Percentiles rank a stretch among this genome's conserved stretches.
Evolutionary conservation across 73 alveolate species (phyloP).

Genomic region (Uronychia binucleata): DNA sequence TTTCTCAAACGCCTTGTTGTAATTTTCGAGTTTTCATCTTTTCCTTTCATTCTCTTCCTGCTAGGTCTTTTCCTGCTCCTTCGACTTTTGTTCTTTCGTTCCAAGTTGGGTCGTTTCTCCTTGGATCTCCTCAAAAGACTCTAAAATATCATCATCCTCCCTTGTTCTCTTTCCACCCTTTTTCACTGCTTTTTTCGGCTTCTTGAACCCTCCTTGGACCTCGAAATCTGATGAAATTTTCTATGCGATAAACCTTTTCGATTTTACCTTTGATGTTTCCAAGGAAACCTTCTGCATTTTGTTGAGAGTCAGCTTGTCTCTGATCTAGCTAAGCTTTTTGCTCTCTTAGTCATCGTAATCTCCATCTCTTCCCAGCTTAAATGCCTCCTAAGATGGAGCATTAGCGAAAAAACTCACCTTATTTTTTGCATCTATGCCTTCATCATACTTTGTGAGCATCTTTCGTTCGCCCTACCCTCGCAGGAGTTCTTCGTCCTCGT

Average conservation of each 20-base stretch:
- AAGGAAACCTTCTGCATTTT: slow-evolving; percentile 30
- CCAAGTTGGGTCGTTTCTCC: slow-evolving; percentile 10
- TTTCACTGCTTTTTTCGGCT: background rate
- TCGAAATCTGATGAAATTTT: slow-evolving; percentile 36
- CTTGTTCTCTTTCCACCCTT: background rate
- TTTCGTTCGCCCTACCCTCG: background rate
- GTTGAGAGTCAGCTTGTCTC: slow-evolving; percentile 31
- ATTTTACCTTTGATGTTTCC: slow-evolving; percentile 31
- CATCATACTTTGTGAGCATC: slow-evolving; percentile 50
- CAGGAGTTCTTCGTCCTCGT: slow-evolving; percentile 10
- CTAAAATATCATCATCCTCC: slow-evolving; percentile 27
- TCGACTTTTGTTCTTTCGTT: slow-evolving; percentile 46
- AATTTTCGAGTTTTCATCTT: slow-evolving; percentile 15
- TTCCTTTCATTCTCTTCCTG: background rate
- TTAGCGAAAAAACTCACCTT: background rate
- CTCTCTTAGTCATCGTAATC: slow-evolving; percentile 4
- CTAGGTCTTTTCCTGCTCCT: slow-evolving; percentile 2
- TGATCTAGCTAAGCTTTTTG: slow-evolving; percentile 13
- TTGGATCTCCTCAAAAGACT: background rate
- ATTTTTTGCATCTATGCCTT: slow-evolving; percentile 19
- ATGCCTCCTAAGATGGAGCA: background rate
- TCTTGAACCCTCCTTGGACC: background rate
- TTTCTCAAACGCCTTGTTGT: slow-evolving; percentile 18
- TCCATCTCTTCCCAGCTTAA: slow-evolving; percentile 7
- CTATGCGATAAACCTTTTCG: background rate